These are phyloP conservation scores for Penicillium hordei DNA, from an alignment of 2,329 filamentous ascomycete genomes.

Conservation along the genomic window DNA sequence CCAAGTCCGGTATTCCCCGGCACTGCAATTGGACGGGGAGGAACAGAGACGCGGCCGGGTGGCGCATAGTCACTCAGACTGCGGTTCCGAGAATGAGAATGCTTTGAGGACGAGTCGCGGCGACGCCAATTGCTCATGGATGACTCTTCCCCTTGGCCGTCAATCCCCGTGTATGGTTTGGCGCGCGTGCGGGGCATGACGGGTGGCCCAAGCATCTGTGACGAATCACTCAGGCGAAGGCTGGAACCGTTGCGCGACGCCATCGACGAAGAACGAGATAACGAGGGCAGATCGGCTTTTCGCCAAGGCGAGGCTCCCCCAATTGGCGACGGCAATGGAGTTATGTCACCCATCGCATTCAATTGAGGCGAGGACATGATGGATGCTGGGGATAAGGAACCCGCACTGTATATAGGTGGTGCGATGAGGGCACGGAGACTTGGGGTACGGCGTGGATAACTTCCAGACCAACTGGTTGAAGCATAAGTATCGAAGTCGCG, in stretches of 20 bases:
- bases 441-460: conserved; percentile 46
- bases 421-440: conserved; percentile 45
- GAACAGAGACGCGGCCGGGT: conserved; percentile 63
- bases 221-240: conserved; percentile 39
- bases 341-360: conserved; percentile 74
- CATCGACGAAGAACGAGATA: conserved; percentile 45
- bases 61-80: conserved; percentile 88
- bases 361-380: conserved; percentile 71
- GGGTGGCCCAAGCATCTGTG: conserved; percentile 33
- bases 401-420: conserved; percentile 41
- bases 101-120: conserved; percentile 41
- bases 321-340: conserved; percentile 74
- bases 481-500: conserved; percentile 37
- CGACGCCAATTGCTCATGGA: conserved; percentile 22
- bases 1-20: conserved; percentile 57
- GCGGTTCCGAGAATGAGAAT: conserved; percentile 69
- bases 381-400: conserved; percentile 60
- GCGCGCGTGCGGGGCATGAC: conserved; percentile 31
- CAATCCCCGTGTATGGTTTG: conserved; percentile 45
- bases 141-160: conserved; percentile 32
- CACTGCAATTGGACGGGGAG: conserved; percentile 69
- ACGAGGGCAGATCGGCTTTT: conserved; percentile 55
- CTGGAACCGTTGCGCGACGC: conserved; percentile 42
- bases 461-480: conserved; percentile 37
- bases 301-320: conserved; percentile 41